Evolutionary conservation across 345 rosid genomes (phyloP), one percentile per base, ranked within the genome.

Genomic region (Eucalyptus sp.): DNA sequence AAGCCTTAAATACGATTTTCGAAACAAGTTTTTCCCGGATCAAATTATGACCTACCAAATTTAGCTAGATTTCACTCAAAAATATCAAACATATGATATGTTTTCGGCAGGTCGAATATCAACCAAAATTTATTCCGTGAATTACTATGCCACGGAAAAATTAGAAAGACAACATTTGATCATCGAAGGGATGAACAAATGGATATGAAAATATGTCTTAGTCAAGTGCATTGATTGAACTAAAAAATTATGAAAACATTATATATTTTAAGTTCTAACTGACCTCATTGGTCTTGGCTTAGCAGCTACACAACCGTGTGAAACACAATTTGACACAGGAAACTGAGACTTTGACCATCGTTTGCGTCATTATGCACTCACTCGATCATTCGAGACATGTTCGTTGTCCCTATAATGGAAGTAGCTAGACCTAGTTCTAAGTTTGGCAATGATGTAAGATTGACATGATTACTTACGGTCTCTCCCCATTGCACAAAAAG

Each of bases 41-140:
- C 13, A 3, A 37, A 37, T 71, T 11, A 8, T 33, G 13, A 2
- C 46, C 14, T 37, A 2, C 7, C 24, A 52, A 52, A 52, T 52
- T 52, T 0, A 52, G 58, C 46, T 18, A 37, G 46, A 71, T 9
- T 71, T 33, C 25, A 71, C 4, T 71, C 15, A 5, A 18, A 20
- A 10, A 9, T 18, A 20, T 71, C 6, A 4, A 71, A 37, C 8
- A 10, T 64, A 3, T 37, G 27, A 18, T 7, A 37, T 18, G 7
- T 18, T 10, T 10, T 41, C 2, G 0, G 1, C 46, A 18, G 2
- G 43, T 71, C 0, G 12, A 71, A 37, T 24, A 37, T 18, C 14
- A 37, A 71, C 7, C 14, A 33, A 5, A 20, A 71, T 20, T 11
- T 18, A 71, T 71, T 24, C 2, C 3, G 5, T 71, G 25, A 37